Evolutionary conservation across 257 asterid genomes (phyloP), one percentile per base, ranked within the genome.

Genomic region (Ophiorrhiza pumila): DNA sequence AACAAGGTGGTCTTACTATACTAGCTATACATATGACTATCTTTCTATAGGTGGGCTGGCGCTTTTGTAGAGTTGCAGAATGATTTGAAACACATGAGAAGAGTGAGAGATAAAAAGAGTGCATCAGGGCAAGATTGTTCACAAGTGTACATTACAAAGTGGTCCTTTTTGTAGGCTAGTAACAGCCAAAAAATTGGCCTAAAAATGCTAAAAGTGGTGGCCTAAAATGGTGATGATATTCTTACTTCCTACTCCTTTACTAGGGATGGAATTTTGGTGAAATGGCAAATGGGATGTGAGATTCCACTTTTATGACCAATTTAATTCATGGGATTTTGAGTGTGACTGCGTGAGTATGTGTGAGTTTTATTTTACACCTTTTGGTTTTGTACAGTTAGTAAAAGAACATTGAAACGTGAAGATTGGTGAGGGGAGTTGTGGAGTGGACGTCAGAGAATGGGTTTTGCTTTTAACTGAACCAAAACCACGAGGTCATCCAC

Each of bases 401-500:
- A 35, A 29, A 47, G 62, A 20, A 42, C 10, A 63, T 22, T 22
- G 52, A 34, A 71, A 76, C 62, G 83, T 78, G 65, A 78, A 17
- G 66, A 73, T 53, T 74, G 83, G 80, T 76, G 83, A 81, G 69
- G 60, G 75, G 41, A 84, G 78, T 79, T 76, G 84, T 56, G 72
- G 78, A 14, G 66, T 41, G 52, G 60, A 58, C 52, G 72, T 71
- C 65, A 77, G 76, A 45, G 65, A 55, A 53, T 66, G 84, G 78
- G 78, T 49, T 56, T 86, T 77, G 84, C 84, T 82, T 85, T 76
- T 68, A 87, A 87, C 87, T 79, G 86, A 83, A 82, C 75, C 74
- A 66, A n/a, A 62, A 29, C 75, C 80, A 79, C 87, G 87, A 80
- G 85, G 82, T 64, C 74, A 77, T 72, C 88, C 87, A 78, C 87